These are phyloP conservation scores for Rostrohypoxylon terebratum DNA, from an alignment of 495 filamentous ascomycete species.

Conservation along the genomic window DNA sequence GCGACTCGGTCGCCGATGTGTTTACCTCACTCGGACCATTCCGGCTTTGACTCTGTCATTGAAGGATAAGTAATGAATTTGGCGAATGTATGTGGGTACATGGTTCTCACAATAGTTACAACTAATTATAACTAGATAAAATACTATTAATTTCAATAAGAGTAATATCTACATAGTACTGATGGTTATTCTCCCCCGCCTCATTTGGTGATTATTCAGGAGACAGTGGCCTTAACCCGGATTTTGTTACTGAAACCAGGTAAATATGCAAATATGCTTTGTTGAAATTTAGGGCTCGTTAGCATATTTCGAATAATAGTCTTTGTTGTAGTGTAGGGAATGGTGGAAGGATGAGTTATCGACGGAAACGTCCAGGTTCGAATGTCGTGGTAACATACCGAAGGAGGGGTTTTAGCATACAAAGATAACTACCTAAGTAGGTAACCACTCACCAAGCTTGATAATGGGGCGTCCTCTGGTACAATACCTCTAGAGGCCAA, in stretches of 20 bases:
- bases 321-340: constrained; percentile 12
- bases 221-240: constrained; percentile 12
- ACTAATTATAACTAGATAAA: constrained; percentile 10
- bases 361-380: constrained; percentile 39
- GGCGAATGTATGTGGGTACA: not conserved
- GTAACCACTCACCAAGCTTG: constrained; percentile 17
- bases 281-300: constrained; percentile 12
- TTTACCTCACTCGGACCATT: not conserved
- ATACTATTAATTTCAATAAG: constrained; percentile 19
- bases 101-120: not conserved
- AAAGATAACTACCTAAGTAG: constrained; percentile 39
- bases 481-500: not conserved
- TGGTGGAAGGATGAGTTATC: not conserved
- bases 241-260: constrained; percentile 34
- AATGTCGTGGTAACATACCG: constrained; percentile 18
- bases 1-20: constrained; percentile 1
- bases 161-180: not conserved
- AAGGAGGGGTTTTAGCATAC: constrained; percentile 34
- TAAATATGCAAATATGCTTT: constrained; percentile 22
- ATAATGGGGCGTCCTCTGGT: constrained; percentile 33
- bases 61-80: not conserved
- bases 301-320: constrained; percentile 12
- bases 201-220: not conserved
- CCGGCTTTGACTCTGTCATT: not conserved
- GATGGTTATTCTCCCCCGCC: not conserved